These are phyloP conservation scores for Tuber calosporum DNA, from an alignment of 495 filamentous ascomycete species.

Conservation along the genomic window DNA sequence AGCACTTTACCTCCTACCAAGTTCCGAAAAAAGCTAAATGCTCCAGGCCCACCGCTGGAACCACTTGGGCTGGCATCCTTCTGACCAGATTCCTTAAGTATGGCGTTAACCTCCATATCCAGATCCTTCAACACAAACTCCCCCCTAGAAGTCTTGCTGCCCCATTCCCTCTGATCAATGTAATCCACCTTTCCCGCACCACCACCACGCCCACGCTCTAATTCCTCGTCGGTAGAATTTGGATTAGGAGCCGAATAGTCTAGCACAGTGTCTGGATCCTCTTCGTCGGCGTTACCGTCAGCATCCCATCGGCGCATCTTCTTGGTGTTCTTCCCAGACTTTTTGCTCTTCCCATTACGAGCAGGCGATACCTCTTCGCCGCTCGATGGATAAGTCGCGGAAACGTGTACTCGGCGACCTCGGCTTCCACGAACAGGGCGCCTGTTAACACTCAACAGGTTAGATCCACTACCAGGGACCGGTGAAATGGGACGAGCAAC, in stretches of 20 bases:
- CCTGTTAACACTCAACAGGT: constrained; percentile 63
- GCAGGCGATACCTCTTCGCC: constrained; percentile 64
- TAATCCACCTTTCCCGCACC: constrained; percentile 51
- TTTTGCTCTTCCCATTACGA: constrained; percentile 52
- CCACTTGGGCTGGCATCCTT: constrained; percentile 49
- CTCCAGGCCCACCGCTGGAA: constrained; percentile 50
- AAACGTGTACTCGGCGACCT: constrained; percentile 62
- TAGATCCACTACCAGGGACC: constrained; percentile 50
- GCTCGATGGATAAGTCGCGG: constrained; percentile 65
- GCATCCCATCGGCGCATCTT: constrained; percentile 86
- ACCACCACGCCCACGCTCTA: constrained; percentile 39
- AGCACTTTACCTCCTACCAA: constrained; percentile 88
- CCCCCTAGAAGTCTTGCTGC: constrained; percentile 73
- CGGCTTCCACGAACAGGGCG: constrained; percentile 66
- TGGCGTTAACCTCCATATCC: constrained; percentile 86
- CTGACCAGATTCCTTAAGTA: constrained; percentile 63
- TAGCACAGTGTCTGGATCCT: constrained; percentile 61
- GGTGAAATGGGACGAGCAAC: constrained; percentile 58
- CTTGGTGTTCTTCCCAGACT: constrained; percentile 76
- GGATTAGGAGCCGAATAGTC: constrained; percentile 73
- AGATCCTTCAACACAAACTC: constrained; percentile 91
- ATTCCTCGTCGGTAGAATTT: constrained; percentile 48
- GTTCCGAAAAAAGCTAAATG: constrained; percentile 72
- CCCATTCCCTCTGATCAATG: constrained; percentile 72
- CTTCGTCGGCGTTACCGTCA: constrained; percentile 79